Base-by-base conservation (phyloP, 2,329 filamentous ascomycete genomes). In the Nothophaeocryptopus gaeumannii region DNA sequence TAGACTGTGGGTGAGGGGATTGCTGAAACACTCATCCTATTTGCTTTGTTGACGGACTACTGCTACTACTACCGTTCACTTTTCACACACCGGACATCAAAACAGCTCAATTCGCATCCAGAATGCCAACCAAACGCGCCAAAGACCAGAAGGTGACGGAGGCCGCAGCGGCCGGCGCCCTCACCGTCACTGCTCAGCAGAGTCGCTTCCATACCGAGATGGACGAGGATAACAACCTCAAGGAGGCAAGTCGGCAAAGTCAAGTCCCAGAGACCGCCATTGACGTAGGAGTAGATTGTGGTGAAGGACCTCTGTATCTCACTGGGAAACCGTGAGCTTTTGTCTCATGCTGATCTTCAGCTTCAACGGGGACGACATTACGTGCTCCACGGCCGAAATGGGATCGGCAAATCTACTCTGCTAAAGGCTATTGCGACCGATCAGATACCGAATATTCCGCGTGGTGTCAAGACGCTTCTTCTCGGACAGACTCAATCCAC, bases 401-500 rank as follows among this genome's bases (percentile, higher is more conserved):
- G 89, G 0, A 86, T 84, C 2, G 89, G 89, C 5, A 95, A 95
- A 65, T 91, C 87, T 3, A 92, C 87, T 0, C 70, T 92, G 5
- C 73, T 93, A 12, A 81, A 81, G 62, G 88, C 89, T 1, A 83
- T 95, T 58, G 85, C 83, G 4, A 83, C 89, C 54, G 88, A 88
- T 61, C 75, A 90, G 31, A 86, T 95, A 12, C 88, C 89, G 0
- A 88, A 87, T 0, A 84, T 90, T 34, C 82, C 85, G 0, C 78
- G 85, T 57, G 73, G 79, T 29, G 82, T 83, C 0, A 77, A 83
- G 15, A 78, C 89, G 37, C 78, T 84, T 0, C 81, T 89, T 39
- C 67, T 90, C 10, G 85, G 88, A 58, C 86, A 90, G 69, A 88
- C 82, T 0, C 72, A 72, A 35, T 49, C 52, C n/a, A 43, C 35